phyloP scores from a whole-genome alignment of 345 rosid genomes.

The Arabis alpina region DNA sequence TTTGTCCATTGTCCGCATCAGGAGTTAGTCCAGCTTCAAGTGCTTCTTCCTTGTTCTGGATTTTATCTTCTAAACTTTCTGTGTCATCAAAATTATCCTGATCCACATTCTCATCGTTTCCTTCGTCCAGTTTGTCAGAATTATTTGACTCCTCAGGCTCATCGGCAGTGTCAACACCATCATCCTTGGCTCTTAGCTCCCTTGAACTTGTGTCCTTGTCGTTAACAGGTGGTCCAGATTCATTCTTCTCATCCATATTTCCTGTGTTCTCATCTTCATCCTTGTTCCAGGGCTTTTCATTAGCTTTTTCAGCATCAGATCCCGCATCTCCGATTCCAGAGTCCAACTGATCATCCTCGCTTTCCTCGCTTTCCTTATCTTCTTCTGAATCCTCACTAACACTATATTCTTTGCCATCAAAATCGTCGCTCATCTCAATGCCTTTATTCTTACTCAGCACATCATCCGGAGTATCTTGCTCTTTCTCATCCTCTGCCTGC shows the following conservation, averaged over 20 bases:
- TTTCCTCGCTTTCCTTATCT: conserved; percentile 55
- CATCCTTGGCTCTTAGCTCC: conserved; percentile 90
- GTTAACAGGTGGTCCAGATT: conserved; percentile 72
- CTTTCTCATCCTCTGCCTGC: conserved; percentile 64
- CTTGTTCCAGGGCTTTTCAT: conserved; percentile 75
- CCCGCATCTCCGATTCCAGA: conserved; percentile 80
- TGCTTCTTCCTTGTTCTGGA: conserved; percentile 66
- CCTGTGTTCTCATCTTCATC: conserved; percentile 63
- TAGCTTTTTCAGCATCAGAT: conserved; percentile 65
- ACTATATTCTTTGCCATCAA: conserved; percentile 68
- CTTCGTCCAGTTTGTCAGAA: conserved; percentile 51
- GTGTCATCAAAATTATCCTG: conserved; percentile 53
- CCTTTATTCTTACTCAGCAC: conserved; percentile 69
- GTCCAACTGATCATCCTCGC: conserved; percentile 71
- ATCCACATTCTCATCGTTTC: conserved; percentile 49
- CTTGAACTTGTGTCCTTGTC: conserved; percentile 57
- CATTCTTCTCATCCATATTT: conserved; percentile 66
- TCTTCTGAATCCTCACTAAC: conserved; percentile 80
- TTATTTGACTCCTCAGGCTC: conserved; percentile 52
- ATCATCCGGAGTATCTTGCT: conserved; percentile 64
- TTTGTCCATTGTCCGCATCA: conserved; percentile 53
- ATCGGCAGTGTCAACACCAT: conserved; percentile 46
- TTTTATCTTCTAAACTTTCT: conserved; percentile 60
- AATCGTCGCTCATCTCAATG: conserved; percentile 86
- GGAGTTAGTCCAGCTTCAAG: conserved; percentile 64